Evolutionary conservation across 805 yeast genomes (phyloP), one percentile per base, ranked within the genome.

Genomic region (Brettanomyces nanus): DNA sequence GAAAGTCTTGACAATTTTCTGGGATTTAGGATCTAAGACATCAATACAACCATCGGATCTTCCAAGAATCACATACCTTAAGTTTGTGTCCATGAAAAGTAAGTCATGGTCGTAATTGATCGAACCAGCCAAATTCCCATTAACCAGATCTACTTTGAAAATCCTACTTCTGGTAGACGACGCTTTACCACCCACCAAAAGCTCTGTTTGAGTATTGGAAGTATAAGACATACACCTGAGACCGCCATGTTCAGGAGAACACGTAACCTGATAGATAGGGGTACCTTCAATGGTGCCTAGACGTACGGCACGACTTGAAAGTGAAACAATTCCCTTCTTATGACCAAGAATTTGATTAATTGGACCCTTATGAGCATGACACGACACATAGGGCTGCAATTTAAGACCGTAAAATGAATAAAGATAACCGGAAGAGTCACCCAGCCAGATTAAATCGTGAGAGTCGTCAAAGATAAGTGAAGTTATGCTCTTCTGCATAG

Each of bases 361-460:
- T 0, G 77, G 63, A 0, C 63, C 50, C 3, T 58, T 51, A 37
- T 77, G 82, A 0, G 76, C 80, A 17, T 62, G 56, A 40, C 73
- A 75, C 23, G 82, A 62, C 4, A 80, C 70, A 50, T 82, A 84
- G 3, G 79, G 69, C 4, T 63, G 61, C 34, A 79, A 58, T 9
- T 65, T 61, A 9, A 69, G 65, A 10, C 73, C 78, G 21, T 61
- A 62, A 38, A 48, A 67, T 2, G 71, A 62, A 4, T 65, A 58
- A 0, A 69, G 50, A 31, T 66, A 58, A 4, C 89, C 84, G 28
- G 64, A 68, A 1, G 74, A 56, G 53, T 85, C 92, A 14, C 95
- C 95, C 1, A 80, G 68, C 97, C 97, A 90, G 2, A 89, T 54
- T 32, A 92, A 63, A 48, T 89, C 92, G 42, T 77, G 73, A n/a